Conservation (phyloP, 2,329 filamentous ascomycete species). For the Ophiosphaerella korrae region DNA sequence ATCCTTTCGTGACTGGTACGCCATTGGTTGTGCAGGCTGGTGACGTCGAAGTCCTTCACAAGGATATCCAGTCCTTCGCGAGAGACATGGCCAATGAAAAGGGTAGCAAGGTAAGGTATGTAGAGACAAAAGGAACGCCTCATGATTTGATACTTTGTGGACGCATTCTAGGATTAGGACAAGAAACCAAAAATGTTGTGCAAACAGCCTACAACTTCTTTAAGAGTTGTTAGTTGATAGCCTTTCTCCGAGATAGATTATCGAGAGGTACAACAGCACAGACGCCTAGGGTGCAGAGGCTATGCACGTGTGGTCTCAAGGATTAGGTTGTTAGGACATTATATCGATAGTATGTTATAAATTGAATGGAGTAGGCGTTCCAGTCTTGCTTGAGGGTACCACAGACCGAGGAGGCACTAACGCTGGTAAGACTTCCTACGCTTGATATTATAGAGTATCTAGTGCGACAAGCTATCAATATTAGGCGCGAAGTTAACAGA, state of each 20-base stretch:
- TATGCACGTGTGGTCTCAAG: not conserved
- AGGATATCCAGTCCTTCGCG: not conserved
- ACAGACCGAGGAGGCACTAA: not conserved
- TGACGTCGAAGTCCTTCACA: not conserved
- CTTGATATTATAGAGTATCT: not conserved
- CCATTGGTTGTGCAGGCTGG: not conserved
- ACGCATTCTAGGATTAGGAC: no score
- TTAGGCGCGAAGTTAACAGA: not conserved
- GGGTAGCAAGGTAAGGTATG: no score
- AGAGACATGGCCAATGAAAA: no score
- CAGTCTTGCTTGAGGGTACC: not conserved
- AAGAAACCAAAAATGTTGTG: no score
- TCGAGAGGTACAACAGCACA: no score
- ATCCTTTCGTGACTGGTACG: not conserved
- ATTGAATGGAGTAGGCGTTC: not conserved
- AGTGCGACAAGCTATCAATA: constrained; percentile 3
- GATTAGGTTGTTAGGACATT: constrained; percentile 2
- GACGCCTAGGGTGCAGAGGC: no score
- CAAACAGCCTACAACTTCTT: no score
- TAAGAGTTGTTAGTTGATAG: no score
- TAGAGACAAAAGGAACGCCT: not conserved
- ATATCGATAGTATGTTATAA: not conserved
- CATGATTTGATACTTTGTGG: no score
- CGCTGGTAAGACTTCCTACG: not conserved
- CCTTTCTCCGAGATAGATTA: no score